Conservation (phyloP, 805 yeast genomes). For the Schizosaccharomyces pombe region DNA sequence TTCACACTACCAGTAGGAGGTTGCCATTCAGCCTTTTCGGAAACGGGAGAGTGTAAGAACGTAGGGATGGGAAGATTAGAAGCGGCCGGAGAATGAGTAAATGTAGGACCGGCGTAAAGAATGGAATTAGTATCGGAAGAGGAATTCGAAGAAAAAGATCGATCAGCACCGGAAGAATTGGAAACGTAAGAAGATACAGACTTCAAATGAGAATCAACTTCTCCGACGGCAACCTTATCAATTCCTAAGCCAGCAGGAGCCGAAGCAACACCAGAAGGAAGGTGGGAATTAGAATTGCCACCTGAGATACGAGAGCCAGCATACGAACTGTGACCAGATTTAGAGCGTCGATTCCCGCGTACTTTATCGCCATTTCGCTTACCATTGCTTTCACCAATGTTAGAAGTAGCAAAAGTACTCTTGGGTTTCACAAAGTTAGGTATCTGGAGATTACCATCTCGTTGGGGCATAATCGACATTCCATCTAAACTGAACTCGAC, state of each 20-base stretch:
- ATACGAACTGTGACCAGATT: background rate
- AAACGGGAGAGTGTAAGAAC: constrained; percentile 6
- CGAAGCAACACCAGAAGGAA: no score
- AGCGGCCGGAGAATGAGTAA: constrained; percentile 13
- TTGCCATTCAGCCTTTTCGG: no score
- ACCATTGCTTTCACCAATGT: background rate
- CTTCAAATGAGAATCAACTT: no score
- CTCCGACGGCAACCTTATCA: no score
- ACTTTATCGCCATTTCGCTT: background rate
- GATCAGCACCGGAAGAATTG: background rate
- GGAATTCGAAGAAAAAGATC: background rate
- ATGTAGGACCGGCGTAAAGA: constrained; percentile 12
- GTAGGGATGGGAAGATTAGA: constrained; percentile 12
- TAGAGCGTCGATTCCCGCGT: background rate
- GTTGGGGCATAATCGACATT: background rate
- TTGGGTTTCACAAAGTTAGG: background rate
- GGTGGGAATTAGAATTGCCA: background rate
- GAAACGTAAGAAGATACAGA: background rate
- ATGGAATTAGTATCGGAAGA: background rate
- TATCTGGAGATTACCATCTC: background rate
- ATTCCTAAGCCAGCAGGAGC: no score
- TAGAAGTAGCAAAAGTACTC: background rate
- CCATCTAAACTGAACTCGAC: background rate
- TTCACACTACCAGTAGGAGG: no score
- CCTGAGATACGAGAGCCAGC: background rate